Evolutionary conservation across 306 rosid genomes (phyloP).

Genomic region (Malus sylvestris): DNA sequence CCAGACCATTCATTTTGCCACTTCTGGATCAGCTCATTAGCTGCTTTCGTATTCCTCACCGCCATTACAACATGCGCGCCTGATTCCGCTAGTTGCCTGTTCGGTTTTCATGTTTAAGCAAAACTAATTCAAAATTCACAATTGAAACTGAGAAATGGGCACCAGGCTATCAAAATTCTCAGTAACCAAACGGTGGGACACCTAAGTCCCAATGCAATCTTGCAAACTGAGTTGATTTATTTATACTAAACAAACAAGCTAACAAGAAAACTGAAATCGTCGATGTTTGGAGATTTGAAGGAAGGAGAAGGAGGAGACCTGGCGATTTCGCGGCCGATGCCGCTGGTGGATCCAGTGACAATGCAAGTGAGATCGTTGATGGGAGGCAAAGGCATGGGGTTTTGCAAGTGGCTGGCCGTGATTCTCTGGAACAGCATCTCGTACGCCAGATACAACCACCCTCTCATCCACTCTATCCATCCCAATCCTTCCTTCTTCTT

Average conservation of each 20-base stretch:
- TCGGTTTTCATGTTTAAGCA: constrained; percentile 10
- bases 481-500: constrained; percentile 55
- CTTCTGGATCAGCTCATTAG: constrained; percentile 69
- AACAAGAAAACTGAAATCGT: neutral
- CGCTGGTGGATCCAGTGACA: constrained; percentile 96
- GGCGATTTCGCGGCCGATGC: constrained; percentile 91
- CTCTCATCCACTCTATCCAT: constrained; percentile 86
- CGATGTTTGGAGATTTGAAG: neutral
- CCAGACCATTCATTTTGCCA: constrained; percentile 89
- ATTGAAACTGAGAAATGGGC: neutral
- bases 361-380: constrained; percentile 69
- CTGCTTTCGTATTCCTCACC: constrained; percentile 83
- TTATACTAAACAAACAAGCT: neutral
- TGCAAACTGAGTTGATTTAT: neutral
- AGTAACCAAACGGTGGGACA: neutral
- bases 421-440: constrained; percentile 91
- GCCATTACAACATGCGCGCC: constrained; percentile 99
- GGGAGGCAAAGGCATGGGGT: constrained; percentile 87
- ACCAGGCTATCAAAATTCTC: neutral
- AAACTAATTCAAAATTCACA: neutral
- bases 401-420: constrained; percentile 72
- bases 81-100: constrained; percentile 89
- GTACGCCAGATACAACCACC: constrained; percentile 51
- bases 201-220: neutral
- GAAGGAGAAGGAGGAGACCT: constrained; percentile 31